Base-by-base conservation (phyloP, 306 rosid species). In the Lotus japonicus region DNA sequence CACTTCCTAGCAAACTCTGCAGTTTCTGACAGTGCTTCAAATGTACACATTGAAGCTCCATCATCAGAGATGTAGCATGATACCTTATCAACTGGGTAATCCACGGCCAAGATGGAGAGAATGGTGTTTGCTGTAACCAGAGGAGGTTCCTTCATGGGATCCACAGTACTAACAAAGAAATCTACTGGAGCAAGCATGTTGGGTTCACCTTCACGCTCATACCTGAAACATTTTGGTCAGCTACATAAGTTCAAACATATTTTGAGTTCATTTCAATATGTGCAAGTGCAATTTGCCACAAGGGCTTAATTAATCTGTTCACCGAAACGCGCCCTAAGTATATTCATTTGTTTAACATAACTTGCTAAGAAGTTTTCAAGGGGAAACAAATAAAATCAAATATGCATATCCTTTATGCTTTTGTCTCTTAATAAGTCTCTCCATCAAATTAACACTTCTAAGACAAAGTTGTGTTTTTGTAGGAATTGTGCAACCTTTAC, bases 131-230 rank as follows among this genome's bases (percentile, higher is more conserved):
- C 87, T 43, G 97, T 90, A 62, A 84, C 89, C 68, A 90, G 77
- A 28, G 97, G 97, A 65, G 97, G 97, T 54, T 90, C 97, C 86
- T 90, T 90, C 95, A 88, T 79, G 2, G 97, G 97, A 70, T 90
- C 97, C 87, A 90, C 97, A 11, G 97, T 90, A 83, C 95, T 87
- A 19, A 90, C 97, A 55, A 90, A 90, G 31, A 90, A 73, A 75
- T 90, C 97, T 5, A 88, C 92, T 15, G 97, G 87, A 21, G 83
- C 71, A 35, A 90, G 92, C 92, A 86, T 56, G 56, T 86, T 90
- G 0, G 95, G 95, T 71, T 90, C 95, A 7, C 90, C 95, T 76
- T 90, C 97, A 57, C 87, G 78, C 69, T 90, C 97, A 81, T 83
- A 77, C 67, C 81, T 77, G 52, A 54, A 38, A 45, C 44, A 46